Conservation (phyloP, 495 filamentous ascomycete species). For the Hypoxylon lenormandii region DNA sequence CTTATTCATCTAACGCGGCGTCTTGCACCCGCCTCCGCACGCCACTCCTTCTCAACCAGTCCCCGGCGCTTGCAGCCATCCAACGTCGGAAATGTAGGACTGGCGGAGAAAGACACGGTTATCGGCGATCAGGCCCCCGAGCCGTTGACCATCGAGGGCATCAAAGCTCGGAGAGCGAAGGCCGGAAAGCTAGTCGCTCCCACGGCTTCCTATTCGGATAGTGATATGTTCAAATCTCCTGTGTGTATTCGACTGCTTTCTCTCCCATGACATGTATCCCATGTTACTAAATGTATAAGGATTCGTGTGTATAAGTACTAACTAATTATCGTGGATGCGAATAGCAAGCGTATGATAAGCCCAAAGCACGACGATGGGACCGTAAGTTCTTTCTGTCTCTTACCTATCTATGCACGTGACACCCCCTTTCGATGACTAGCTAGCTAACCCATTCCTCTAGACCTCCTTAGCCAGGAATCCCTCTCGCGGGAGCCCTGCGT, state of each 20-base stretch:
- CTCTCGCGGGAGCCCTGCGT: constrained; percentile 68
- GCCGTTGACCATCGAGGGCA: constrained; percentile 76
- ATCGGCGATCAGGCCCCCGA: constrained; percentile 58
- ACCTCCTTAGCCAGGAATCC: constrained; percentile 69
- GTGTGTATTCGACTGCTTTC: constrained; percentile 53
- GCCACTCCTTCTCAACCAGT: constrained; percentile 4
- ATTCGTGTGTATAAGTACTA: background rate
- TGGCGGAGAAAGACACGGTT: constrained; percentile 26
- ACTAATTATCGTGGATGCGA: constrained; percentile 10
- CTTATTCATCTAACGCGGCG: constrained; percentile 15
- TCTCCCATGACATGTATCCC: background rate
- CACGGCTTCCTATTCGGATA: constrained; percentile 80
- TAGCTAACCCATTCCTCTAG: constrained; percentile 43
- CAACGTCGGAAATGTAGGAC: constrained; percentile 7
- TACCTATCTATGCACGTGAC: background rate
- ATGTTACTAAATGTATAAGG: background rate
- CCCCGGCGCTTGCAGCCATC: constrained; percentile 8
- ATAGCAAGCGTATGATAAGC: constrained; percentile 69
- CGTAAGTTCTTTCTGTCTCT: constrained; percentile 75
- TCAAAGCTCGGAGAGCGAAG: constrained; percentile 75
- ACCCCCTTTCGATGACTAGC: background rate
- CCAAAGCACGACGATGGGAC: constrained; percentile 85
- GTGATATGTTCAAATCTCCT: constrained; percentile 85
- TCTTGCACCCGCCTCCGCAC: constrained; percentile 4
- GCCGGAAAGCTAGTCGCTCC: constrained; percentile 74